Evolutionary conservation across 2,329 filamentous ascomycete species (phyloP).

Genomic region (Shiraia sp.): DNA sequence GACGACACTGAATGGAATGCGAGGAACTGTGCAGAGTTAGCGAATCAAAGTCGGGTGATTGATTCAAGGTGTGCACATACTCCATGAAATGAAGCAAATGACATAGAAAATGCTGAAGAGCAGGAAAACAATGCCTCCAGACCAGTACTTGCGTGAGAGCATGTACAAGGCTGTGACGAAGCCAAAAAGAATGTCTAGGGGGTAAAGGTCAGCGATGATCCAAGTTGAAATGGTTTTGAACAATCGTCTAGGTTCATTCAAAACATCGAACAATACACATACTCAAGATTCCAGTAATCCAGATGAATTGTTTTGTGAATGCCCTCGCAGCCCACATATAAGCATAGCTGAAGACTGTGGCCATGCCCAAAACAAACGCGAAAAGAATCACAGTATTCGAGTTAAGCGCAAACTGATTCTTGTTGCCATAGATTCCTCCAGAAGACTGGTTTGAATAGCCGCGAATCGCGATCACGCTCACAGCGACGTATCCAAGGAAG

Average conservation of each 20-base stretch:
- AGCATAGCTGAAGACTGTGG: conserved; percentile 72
- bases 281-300: conserved; percentile 64
- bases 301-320: conserved; percentile 90
- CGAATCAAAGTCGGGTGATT: conserved; percentile 37
- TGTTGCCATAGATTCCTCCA: conserved; percentile 73
- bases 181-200: conserved; percentile 70
- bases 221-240: background rate
- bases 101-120: conserved; percentile 79
- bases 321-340: conserved; percentile 77
- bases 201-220: conserved; percentile 42
- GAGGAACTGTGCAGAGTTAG: conserved; percentile 53
- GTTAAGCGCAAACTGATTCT: conserved; percentile 70
- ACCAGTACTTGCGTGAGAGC: conserved; percentile 74
- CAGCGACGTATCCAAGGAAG: conserved; percentile 72
- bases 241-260: background rate
- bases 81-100: conserved; percentile 84
- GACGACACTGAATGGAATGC: conserved; percentile 87
- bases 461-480: conserved; percentile 75
- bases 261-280: background rate
- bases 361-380: conserved; percentile 73
- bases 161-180: conserved; percentile 89
- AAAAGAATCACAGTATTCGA: conserved; percentile 89
- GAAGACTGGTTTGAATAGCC: conserved; percentile 61
- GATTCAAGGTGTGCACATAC: conserved; percentile 39
- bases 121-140: conserved; percentile 84